Evolutionary conservation across 2,329 filamentous ascomycete species (phyloP), one percentile per base, ranked within the genome.

Genomic region (Aspergillus jensenii): DNA sequence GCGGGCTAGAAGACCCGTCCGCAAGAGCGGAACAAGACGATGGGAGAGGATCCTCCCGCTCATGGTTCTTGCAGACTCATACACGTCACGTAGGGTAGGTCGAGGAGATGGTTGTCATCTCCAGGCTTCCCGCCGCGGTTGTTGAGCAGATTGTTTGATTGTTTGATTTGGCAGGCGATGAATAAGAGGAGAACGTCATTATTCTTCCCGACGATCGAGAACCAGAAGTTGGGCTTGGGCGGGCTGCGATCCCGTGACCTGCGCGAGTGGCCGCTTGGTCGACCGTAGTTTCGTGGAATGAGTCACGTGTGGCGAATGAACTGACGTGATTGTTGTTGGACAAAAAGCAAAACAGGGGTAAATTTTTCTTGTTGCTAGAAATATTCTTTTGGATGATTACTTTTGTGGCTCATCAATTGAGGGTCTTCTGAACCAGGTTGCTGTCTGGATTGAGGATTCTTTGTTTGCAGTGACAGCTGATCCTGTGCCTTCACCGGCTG

Each of bases 11-110:
- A 81, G 75, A 65, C 80, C 81, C 75, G 85, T 85, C 77, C 86
- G 86, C 74, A 87, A 80, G 68, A 87, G 78, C 76, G 87, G 85
- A 76, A 85, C 80, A 67, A 90, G 82, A 78, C 89, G 86, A 72
- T 88, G 86, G 76, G 89, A 87, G 77, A 93, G 81, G 69, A 90
- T 85, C 82, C 89, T 87, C 81, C 84, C 86, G 79, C 85, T 89
- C 87, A 89, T 89, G 69, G 71, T 78, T 76, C 67, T 64, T 59
- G 66, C 65, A 61, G 69, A 71, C 67, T 70, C 74, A 78, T 76
- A 68, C 65, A 73, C 66, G 46, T 66, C 61, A 56, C 51, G 59
- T 56, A 31, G 35, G 33, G 55, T 21, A 31, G 12, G 53, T 47
- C 25, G 55, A 33, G 44, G 53, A 56, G 25, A 58, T 59, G 50